These are phyloP conservation scores for Leccinum pellstonianum DNA, from an alignment of 768 basidiomycete genomes.

Conservation along the genomic window DNA sequence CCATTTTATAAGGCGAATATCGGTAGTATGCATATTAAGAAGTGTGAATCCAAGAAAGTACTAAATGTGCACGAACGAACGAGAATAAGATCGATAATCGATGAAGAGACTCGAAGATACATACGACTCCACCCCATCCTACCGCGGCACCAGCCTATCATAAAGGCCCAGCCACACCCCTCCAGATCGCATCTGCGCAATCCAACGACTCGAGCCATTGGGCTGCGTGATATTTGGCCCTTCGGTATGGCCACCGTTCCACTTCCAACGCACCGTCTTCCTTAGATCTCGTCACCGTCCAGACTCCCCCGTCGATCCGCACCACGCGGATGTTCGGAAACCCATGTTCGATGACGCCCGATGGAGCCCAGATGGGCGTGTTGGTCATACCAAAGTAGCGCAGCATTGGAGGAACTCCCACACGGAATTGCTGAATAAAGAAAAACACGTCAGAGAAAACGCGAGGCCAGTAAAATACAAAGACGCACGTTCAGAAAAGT, in stretches of 20 bases:
- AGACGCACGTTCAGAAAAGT: constrained; percentile 42
- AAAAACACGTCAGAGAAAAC: background rate
- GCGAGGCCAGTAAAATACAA: background rate
- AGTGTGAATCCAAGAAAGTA: background rate
- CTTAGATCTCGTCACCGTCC: constrained; percentile 42
- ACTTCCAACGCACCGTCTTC: constrained; percentile 39
- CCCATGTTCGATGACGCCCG: constrained; percentile 50
- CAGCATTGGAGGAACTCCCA: constrained; percentile 52
- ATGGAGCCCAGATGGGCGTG: constrained; percentile 40
- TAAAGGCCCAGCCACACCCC: constrained; percentile 14
- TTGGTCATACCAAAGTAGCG: constrained; percentile 58
- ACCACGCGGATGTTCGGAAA: constrained; percentile 63
- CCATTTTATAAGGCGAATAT: background rate
- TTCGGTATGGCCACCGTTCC: constrained; percentile 56
- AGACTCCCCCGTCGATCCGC: constrained; percentile 52
- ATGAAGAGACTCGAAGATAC: background rate
- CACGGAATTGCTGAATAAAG: constrained; percentile 52
- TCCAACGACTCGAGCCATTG: constrained; percentile 69
- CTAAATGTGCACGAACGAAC: background rate
- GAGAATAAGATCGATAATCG: background rate
- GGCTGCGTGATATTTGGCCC: constrained; percentile 48
- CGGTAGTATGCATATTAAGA: background rate
- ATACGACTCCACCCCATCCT: background rate
- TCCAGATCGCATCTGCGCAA: constrained; percentile 53
- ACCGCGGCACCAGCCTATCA: background rate